These are phyloP conservation scores for Chaetomium olivaceum DNA, from an alignment of 2,329 filamentous ascomycete species.

Conservation along the genomic window DNA sequence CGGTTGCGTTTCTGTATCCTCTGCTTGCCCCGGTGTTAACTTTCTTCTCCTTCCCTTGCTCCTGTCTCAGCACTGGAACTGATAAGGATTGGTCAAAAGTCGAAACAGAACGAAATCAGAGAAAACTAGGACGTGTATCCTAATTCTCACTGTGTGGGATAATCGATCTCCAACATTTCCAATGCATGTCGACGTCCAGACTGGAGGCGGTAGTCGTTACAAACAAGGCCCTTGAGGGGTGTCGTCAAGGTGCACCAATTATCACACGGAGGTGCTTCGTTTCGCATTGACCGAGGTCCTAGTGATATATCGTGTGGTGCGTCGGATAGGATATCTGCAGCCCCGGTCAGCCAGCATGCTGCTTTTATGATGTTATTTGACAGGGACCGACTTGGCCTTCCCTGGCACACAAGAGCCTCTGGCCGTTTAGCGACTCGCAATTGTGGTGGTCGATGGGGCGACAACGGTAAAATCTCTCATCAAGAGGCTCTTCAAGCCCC, in stretches of 20 bases:
- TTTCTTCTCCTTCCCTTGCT: neutral
- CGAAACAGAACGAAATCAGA: neutral
- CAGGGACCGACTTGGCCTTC: neutral
- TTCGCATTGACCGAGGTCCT: neutral
- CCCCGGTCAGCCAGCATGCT: neutral
- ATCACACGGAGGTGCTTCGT: neutral
- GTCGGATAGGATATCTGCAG: neutral
- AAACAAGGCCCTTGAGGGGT: neutral
- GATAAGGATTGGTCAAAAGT: neutral
- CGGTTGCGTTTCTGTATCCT: neutral
- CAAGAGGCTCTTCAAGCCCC: neutral
- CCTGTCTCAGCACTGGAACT: neutral
- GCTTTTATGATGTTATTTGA: neutral
- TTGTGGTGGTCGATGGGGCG: neutral
- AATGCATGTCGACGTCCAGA: neutral
- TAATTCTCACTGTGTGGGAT: neutral
- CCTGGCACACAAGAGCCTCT: neutral
- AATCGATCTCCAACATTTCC: neutral
- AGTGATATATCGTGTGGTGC: neutral
- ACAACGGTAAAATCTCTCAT: neutral
- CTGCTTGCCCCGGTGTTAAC: neutral
- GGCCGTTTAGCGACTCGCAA: neutral
- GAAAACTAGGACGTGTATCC: neutral
- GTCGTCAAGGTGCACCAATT: neutral
- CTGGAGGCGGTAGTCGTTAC: neutral